These are phyloP conservation scores for Arabidopsis hybrid DNA, from an alignment of 441 rosid genomes.

Conservation along the genomic window DNA sequence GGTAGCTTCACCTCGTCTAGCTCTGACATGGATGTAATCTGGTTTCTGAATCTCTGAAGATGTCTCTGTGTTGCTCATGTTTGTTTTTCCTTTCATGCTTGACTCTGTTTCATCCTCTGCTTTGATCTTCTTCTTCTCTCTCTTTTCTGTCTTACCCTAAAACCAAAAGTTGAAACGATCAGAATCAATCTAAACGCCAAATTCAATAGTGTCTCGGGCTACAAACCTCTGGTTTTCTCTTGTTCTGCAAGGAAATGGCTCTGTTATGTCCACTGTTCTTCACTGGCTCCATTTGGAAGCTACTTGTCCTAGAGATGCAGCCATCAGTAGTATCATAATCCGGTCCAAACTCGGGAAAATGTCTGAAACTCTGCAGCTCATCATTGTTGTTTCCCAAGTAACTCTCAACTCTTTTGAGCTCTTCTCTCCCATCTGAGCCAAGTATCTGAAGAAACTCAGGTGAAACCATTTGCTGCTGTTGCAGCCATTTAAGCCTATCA, in stretches of 20 bases:
- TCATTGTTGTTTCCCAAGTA: slow-evolving; percentile 43
- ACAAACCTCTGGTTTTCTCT: slow-evolving; percentile 60
- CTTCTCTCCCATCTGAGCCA: slow-evolving; percentile 46
- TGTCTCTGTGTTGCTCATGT: slow-evolving; percentile 41
- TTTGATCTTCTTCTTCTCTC: slow-evolving; percentile 46
- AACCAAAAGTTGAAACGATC: background rate
- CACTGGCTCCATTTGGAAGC: slow-evolving; percentile 45
- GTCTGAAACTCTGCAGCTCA: slow-evolving; percentile 38
- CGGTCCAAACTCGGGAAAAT: slow-evolving; percentile 41
- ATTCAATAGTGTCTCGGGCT: background rate
- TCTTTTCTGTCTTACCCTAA: slow-evolving; percentile 43
- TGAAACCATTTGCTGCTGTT: slow-evolving; percentile 41
- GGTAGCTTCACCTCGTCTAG: slow-evolving; percentile 64
- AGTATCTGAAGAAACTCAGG: slow-evolving; percentile 47
- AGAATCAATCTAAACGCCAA: slow-evolving; percentile 25
- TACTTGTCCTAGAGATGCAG: slow-evolving; percentile 50
- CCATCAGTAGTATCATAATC: slow-evolving; percentile 44
- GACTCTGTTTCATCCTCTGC: slow-evolving; percentile 48
- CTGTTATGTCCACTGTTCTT: slow-evolving; percentile 34
- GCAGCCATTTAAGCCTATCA: slow-evolving; percentile 50
- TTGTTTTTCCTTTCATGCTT: slow-evolving; percentile 43
- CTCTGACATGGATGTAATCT: slow-evolving; percentile 62
- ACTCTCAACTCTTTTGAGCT: slow-evolving; percentile 41
- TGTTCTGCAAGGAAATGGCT: slow-evolving; percentile 39
- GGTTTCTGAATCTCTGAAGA: slow-evolving; percentile 53